Conservation (phyloP, 2,329 filamentous ascomycete genomes). For the Monilinia fructicola region DNA sequence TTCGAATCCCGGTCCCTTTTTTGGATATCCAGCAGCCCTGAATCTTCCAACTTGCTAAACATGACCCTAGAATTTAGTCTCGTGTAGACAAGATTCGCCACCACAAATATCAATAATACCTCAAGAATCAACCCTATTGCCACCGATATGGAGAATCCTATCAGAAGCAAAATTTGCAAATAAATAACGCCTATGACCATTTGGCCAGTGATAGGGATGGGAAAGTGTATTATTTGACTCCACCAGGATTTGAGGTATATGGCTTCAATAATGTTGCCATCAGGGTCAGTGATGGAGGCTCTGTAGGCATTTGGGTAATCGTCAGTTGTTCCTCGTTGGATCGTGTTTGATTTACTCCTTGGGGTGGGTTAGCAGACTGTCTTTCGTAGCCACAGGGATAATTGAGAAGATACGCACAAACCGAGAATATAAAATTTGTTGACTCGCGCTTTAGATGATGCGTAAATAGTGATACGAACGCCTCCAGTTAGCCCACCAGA, state of each 20-base stretch:
- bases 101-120: not conserved
- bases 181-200: not conserved
- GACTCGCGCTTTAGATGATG: not conserved
- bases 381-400: not conserved
- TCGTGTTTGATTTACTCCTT: not conserved
- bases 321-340: not conserved
- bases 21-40: not conserved
- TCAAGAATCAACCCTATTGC: not conserved
- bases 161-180: not conserved
- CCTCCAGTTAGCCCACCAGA: not conserved
- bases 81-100: not conserved
- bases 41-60: not conserved
- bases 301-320: not conserved
- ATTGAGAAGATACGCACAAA: not conserved
- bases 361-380: not conserved
- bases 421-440: not conserved
- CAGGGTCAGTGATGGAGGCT: not conserved
- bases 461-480: not conserved
- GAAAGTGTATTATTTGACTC: not conserved
- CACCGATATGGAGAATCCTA: not conserved
- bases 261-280: slow-evolving; percentile 3
- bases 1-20: not conserved
- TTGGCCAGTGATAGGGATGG: not conserved
- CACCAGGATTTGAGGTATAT: not conserved
- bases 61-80: not conserved